These are phyloP conservation scores for Dichotomocladium elegans DNA, from an alignment of 371 early-diverging fungal genomes.

Conservation along the genomic window DNA sequence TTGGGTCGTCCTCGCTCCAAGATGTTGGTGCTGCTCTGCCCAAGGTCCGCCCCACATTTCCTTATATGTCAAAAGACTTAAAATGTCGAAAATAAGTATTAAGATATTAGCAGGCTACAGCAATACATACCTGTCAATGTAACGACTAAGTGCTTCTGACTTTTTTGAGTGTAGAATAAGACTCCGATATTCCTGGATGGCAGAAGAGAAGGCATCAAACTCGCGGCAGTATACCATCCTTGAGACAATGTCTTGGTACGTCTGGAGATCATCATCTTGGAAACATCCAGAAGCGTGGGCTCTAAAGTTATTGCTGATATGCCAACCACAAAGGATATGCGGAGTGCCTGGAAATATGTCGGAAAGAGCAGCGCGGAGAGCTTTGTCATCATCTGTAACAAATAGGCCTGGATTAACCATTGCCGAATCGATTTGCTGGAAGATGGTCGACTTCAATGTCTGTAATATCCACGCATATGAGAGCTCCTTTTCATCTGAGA, in stretches of 20 bases:
- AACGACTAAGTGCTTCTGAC: not conserved
- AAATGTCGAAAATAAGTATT: not conserved
- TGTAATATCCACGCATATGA: conserved; percentile 3
- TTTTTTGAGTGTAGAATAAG: not conserved
- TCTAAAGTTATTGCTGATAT: not conserved
- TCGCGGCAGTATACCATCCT: not conserved
- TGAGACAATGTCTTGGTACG: not conserved
- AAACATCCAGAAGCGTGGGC: not conserved
- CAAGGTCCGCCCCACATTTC: conserved; percentile 3
- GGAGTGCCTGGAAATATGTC: not conserved
- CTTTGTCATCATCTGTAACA: conserved; percentile 4
- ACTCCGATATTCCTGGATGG: not conserved
- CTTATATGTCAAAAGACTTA: conserved; percentile 2
- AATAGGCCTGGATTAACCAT: not conserved
- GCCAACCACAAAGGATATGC: conserved; percentile 1
- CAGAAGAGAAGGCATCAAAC: not conserved
- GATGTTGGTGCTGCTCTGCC: not conserved
- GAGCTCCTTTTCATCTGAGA: not conserved
- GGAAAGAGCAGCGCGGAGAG: not conserved
- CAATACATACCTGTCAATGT: not conserved
- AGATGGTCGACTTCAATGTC: not conserved
- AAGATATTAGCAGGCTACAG: not conserved
- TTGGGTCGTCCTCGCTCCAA: conserved; percentile 7
- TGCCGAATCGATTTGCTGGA: not conserved
- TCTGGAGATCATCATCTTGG: not conserved